Conservation (phyloP, 148 eudicot species). For the Arbutus unedo region DNA sequence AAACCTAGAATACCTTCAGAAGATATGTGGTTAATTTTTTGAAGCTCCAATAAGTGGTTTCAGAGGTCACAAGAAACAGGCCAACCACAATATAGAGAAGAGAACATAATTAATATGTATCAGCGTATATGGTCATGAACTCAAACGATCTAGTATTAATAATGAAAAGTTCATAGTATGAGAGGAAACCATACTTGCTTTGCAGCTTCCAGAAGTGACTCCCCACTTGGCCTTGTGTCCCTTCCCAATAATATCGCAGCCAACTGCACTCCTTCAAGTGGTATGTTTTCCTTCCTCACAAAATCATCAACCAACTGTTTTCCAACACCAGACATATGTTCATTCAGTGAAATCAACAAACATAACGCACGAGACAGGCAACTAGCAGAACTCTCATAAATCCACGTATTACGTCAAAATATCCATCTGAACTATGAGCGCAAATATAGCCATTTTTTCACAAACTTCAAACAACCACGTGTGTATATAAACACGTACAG, state of each 20-base stretch:
- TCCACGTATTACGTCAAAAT: neutral
- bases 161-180: neutral
- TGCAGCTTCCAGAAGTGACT: slow-evolving; percentile 77
- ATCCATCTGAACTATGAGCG: neutral
- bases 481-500: neutral
- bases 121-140: neutral
- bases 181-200: slow-evolving; percentile 53
- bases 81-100: neutral
- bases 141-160: neutral
- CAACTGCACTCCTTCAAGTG: slow-evolving; percentile 36
- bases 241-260: slow-evolving; percentile 78
- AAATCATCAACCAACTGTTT: slow-evolving; percentile 74
- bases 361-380: neutral
- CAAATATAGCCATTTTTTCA: neutral
- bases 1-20: neutral
- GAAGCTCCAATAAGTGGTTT: neutral
- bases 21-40: neutral
- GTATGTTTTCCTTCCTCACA: slow-evolving; percentile 65
- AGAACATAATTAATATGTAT: neutral
- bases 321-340: neutral
- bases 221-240: slow-evolving; percentile 97
- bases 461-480: neutral
- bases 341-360: neutral
- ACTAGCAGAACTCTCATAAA: neutral
- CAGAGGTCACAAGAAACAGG: slow-evolving; percentile 1